Percentiles rank a stretch among this genome's conserved stretches.
These are phyloP conservation scores for Microthyrium microscopicum DNA, from an alignment of 2,329 filamentous ascomycete species.

Conservation along the genomic window DNA sequence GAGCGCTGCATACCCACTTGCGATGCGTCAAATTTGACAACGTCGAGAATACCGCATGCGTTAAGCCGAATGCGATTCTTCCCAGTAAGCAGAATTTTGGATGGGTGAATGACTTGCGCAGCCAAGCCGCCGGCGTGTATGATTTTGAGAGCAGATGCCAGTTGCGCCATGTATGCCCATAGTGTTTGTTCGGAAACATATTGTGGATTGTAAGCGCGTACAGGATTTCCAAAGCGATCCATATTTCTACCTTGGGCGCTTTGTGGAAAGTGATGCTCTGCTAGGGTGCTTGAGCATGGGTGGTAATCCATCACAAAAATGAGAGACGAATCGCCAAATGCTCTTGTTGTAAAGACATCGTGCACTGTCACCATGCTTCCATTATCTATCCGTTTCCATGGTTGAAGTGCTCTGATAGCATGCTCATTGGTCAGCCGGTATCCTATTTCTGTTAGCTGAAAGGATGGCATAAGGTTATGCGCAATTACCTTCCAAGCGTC, in stretches of 20 bases:
- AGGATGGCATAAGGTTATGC: background rate
- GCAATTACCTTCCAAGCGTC: slow-evolving; percentile 55
- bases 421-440: slow-evolving; percentile 80
- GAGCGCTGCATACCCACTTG: too few species aligned
- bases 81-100: slow-evolving; percentile 77
- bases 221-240: slow-evolving; percentile 28
- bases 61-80: slow-evolving; percentile 81
- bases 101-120: slow-evolving; percentile 69
- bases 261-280: slow-evolving; percentile 57
- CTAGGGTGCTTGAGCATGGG: slow-evolving; percentile 75
- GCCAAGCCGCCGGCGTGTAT: slow-evolving; percentile 72
- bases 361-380: slow-evolving; percentile 72
- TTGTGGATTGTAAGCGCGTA: slow-evolving; percentile 20
- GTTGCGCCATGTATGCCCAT: slow-evolving; percentile 86
- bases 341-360: slow-evolving; percentile 83
- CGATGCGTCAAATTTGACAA: slow-evolving; percentile 63
- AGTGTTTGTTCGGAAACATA: slow-evolving; percentile 54
- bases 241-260: slow-evolving; percentile 14
- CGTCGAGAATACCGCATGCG: slow-evolving; percentile 77
- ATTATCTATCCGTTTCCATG: slow-evolving; percentile 75
- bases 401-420: slow-evolving; percentile 68
- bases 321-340: slow-evolving; percentile 86
- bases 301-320: slow-evolving; percentile 91
- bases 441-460: slow-evolving; percentile 30
- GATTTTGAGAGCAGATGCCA: slow-evolving; percentile 70